Conservation (phyloP, 2,329 filamentous ascomycete species). For the Paramyrothecium roridum region DNA sequence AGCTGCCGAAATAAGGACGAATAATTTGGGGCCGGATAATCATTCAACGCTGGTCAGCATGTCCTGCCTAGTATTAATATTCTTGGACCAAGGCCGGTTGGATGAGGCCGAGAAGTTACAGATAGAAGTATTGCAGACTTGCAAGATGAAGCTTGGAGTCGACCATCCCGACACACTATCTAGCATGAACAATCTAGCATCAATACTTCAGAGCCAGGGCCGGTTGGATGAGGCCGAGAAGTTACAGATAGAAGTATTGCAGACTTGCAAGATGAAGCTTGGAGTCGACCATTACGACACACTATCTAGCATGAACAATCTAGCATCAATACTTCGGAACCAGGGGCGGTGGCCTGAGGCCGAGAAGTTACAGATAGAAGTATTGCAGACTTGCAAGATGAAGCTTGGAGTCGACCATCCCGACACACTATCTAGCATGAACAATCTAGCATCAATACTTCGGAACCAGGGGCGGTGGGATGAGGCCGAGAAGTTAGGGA, state of each 20-base stretch:
- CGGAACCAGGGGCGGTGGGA: neutral
- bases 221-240: neutral
- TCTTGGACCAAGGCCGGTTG: neutral
- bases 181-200: conserved; percentile 1
- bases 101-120: neutral
- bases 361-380: neutral
- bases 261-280: neutral
- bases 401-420: conserved; percentile 4
- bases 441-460: neutral
- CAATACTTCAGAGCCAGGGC: neutral
- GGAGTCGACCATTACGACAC: conserved; percentile 4
- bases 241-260: neutral
- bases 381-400: neutral
- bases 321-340: conserved; percentile 1
- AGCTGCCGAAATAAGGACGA: neutral
- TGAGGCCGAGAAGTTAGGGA: neutral
- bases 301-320: neutral
- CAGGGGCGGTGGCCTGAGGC: neutral
- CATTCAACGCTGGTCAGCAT: conserved; percentile 2
- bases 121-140: neutral
- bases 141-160: neutral
- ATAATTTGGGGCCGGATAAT: conserved; percentile 2
- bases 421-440: conserved; percentile 1
- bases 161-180: conserved; percentile 1
- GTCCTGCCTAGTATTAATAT: neutral